phyloP scores from a whole-genome alignment of 176 grass and related monocot genomes.

The Leersia perrieri region DNA sequence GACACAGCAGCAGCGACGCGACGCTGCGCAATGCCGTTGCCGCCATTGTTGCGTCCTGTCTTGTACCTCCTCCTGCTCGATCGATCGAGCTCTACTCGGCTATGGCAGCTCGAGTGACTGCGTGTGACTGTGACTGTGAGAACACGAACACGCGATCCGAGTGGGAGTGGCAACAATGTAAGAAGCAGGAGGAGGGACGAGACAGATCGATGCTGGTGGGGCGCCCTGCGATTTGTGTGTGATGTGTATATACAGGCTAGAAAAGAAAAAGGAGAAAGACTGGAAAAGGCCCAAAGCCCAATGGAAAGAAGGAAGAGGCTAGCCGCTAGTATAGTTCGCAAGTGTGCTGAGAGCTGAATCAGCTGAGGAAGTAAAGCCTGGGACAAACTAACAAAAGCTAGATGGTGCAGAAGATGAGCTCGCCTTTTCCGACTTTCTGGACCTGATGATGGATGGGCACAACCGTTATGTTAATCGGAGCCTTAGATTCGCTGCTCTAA shows the following conservation, averaged over 20 bases:
- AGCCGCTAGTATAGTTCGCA: too few relatives aligned
- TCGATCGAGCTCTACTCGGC: not conserved
- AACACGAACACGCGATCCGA: too few relatives aligned
- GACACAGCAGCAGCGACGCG: conserved; percentile 33
- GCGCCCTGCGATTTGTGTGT: not conserved
- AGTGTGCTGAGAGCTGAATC: not conserved
- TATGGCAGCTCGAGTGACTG: too few relatives aligned
- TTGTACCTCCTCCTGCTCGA: too few relatives aligned
- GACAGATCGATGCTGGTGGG: not conserved
- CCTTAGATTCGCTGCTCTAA: not conserved
- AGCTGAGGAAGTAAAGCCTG: conserved; percentile 19
- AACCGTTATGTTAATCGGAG: conserved; percentile 41
- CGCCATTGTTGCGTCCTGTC: conserved; percentile 4
- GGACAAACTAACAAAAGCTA: not conserved
- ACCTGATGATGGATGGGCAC: conserved; percentile 41
- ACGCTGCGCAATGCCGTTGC: not conserved
- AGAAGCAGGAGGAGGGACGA: not conserved
- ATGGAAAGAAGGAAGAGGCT: not conserved
- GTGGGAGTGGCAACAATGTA: not conserved
- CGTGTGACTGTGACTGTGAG: not conserved
- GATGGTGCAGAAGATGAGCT: not conserved
- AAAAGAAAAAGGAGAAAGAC: not conserved
- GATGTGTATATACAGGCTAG: not conserved
- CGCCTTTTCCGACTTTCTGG: conserved; percentile 20
- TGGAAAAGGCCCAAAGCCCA: not conserved